A percentile compares a stretch with the other conserved stretches of the same genome.
phyloP scores from a whole-genome alignment of 257 asterid genomes.

The Solanum chiquidenum region DNA sequence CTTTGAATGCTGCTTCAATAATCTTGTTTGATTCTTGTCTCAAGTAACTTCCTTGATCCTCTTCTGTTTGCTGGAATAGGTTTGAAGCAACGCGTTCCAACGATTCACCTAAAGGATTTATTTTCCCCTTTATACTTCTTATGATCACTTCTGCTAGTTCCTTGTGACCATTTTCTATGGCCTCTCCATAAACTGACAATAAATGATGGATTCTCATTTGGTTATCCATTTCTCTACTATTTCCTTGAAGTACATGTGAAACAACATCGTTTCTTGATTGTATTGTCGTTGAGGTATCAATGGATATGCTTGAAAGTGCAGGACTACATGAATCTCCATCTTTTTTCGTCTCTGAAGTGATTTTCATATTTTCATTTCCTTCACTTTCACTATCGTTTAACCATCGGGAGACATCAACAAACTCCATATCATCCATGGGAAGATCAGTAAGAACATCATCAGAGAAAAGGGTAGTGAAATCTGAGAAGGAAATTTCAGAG shows the following conservation, averaged over 20 bases:
- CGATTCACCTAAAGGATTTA: slow-evolving; percentile 36
- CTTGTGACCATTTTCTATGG: slow-evolving; percentile 37
- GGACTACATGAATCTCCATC: slow-evolving; percentile 28
- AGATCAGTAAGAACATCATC: slow-evolving; percentile 26
- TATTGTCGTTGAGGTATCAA: slow-evolving; percentile 4
- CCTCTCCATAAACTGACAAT: slow-evolving; percentile 50
- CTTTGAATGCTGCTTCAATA: slow-evolving; percentile 33
- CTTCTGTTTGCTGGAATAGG: slow-evolving; percentile 32
- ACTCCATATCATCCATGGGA: slow-evolving; percentile 9
- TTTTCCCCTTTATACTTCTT: slow-evolving; percentile 29
- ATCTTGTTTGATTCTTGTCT: slow-evolving; percentile 45
- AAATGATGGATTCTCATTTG: slow-evolving; percentile 36
- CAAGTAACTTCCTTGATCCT: slow-evolving; percentile 27
- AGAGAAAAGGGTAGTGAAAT: slow-evolving; percentile 16
- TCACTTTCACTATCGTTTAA: slow-evolving; percentile 25
- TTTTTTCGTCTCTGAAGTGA: slow-evolving; percentile 1
- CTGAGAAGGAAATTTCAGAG: slow-evolving; percentile 33
- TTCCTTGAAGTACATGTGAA: slow-evolving; percentile 14
- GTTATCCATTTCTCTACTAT: slow-evolving; percentile 22
- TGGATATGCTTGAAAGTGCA: slow-evolving; percentile 19
- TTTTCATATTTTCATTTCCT: slow-evolving; percentile 12
- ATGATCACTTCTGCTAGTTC: slow-evolving; percentile 40
- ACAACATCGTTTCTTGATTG: not conserved
- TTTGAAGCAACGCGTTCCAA: slow-evolving; percentile 47
- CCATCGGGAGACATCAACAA: slow-evolving; percentile 26